phyloP scores from a whole-genome alignment of 108 stramenopile species.

The Pseudonitzschia delicatissima region DNA sequence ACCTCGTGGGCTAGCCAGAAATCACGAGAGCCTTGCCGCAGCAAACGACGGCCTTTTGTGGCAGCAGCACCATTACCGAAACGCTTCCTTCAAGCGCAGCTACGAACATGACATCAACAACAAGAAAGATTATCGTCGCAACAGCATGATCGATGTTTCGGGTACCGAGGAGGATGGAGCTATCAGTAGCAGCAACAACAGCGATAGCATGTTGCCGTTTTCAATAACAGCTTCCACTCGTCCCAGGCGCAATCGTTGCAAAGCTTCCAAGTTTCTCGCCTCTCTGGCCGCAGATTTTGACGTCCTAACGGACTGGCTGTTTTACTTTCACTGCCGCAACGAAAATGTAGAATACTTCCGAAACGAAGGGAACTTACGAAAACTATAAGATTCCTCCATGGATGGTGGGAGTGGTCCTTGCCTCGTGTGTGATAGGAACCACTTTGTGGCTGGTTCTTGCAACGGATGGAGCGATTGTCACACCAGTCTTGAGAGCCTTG shows the following conservation, averaged over 20 bases:
- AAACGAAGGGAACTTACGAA: not conserved
- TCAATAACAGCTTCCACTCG: conserved; percentile 7
- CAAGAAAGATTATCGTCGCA: not conserved
- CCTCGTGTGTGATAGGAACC: conserved; percentile 26
- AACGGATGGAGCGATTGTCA: conserved; percentile 30
- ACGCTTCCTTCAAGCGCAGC: too few species aligned
- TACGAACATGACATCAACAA: too few species aligned
- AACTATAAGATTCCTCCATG: conserved; percentile 23
- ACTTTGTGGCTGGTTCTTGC: conserved; percentile 35
- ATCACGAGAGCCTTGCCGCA: not conserved
- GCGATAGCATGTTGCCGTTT: too few species aligned
- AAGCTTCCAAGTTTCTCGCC: conserved; percentile 21
- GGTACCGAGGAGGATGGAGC: not conserved
- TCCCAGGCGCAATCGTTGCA: conserved; percentile 25
- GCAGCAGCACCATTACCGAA: not conserved
- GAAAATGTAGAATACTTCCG: conserved; percentile 11
- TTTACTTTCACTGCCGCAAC: conserved; percentile 12
- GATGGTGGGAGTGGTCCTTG: not conserved
- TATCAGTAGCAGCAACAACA: not conserved
- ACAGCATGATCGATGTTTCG: not conserved
- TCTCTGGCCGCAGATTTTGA: conserved; percentile 37
- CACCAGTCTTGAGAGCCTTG: conserved; percentile 21
- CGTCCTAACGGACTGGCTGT: conserved; percentile 35
- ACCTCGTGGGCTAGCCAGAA: too few species aligned
- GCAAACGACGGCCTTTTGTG: not conserved